Percentiles rank a stretch among this genome's conserved stretches.
Evolutionary conservation across 2,329 filamentous ascomycete genomes (phyloP).

Genomic region (Pseudogymnoascus sp.): DNA sequence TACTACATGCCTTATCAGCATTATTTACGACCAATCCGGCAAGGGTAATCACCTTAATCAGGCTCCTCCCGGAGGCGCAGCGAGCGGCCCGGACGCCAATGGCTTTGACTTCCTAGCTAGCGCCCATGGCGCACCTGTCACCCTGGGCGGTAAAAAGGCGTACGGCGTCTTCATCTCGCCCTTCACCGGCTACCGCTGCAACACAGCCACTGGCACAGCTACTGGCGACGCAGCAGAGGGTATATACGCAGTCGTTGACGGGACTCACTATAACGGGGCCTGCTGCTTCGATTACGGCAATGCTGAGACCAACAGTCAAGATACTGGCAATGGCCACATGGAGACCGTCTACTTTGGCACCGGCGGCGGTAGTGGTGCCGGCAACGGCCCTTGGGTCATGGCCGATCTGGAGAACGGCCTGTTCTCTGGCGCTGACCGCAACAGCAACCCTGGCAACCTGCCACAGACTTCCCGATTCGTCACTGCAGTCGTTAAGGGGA

Average conservation of each 20-base stretch:
- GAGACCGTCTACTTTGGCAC: slow-evolving; percentile 58
- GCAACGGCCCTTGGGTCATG: slow-evolving; percentile 58
- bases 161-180: slow-evolving; percentile 59
- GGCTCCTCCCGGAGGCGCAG: slow-evolving; percentile 51
- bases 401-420: slow-evolving; percentile 59
- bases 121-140: slow-evolving; percentile 55
- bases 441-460: slow-evolving; percentile 44
- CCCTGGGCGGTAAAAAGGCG: slow-evolving; percentile 52
- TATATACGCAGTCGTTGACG: slow-evolving; percentile 56
- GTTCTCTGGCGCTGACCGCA: slow-evolving; percentile 46
- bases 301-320: slow-evolving; percentile 42
- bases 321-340: slow-evolving; percentile 58
- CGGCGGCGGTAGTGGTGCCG: slow-evolving; percentile 45
- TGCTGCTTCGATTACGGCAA: slow-evolving; percentile 51
- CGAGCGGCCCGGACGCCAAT: slow-evolving; percentile 46
- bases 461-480: slow-evolving; percentile 47
- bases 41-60: slow-evolving; percentile 56
- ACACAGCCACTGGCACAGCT: slow-evolving; percentile 46
- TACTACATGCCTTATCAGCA: slow-evolving; percentile 57
- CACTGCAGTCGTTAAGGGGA: slow-evolving; percentile 49
- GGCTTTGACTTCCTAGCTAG: slow-evolving; percentile 56
- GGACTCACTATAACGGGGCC: slow-evolving; percentile 51
- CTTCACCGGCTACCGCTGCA: slow-evolving; percentile 58
- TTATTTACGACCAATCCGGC: slow-evolving; percentile 63
- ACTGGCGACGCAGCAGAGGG: slow-evolving; percentile 50